These are phyloP conservation scores for Candida montana DNA, from an alignment of 805 yeast genomes.

Conservation along the genomic window DNA sequence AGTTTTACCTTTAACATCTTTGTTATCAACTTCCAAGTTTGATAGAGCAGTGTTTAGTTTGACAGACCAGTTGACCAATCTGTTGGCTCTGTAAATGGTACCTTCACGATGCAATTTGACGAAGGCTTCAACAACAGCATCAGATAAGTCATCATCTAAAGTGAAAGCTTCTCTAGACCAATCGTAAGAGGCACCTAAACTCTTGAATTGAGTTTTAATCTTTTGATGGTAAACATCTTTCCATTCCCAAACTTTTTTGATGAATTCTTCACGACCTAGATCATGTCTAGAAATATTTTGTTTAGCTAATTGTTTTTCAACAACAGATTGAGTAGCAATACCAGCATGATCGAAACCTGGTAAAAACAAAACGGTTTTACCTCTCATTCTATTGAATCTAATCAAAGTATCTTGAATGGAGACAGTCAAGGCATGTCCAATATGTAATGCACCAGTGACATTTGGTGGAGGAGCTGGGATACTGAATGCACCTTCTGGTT, in stretches of 20 bases:
- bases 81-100: slow-evolving; percentile 85
- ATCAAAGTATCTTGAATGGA: slow-evolving; percentile 91
- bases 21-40: slow-evolving; percentile 93
- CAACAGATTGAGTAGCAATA: slow-evolving; percentile 97
- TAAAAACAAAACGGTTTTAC: slow-evolving; percentile 84
- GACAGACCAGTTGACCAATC: slow-evolving; percentile 96
- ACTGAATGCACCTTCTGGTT: slow-evolving; percentile 79
- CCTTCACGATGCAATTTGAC: slow-evolving; percentile 92
- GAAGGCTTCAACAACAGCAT: slow-evolving; percentile 86
- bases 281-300: slow-evolving; percentile 91
- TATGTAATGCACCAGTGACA: slow-evolving; percentile 97
- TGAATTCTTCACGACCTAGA: slow-evolving; percentile 85
- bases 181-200: slow-evolving; percentile 94
- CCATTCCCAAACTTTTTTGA: slow-evolving; percentile 96
- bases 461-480: slow-evolving; percentile 99
- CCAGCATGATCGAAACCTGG: slow-evolving; percentile 99
- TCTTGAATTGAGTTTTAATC: slow-evolving; percentile 78
- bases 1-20: slow-evolving; percentile 80
- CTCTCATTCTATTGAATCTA: slow-evolving; percentile 95
- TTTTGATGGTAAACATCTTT: slow-evolving; percentile 86
- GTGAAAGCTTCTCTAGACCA: slow-evolving; percentile 96
- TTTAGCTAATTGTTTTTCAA: slow-evolving; percentile 84
- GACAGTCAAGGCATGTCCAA: slow-evolving; percentile 96
- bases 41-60: slow-evolving; percentile 92
- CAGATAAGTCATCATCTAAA: slow-evolving; percentile 67